phyloP scores from a whole-genome alignment of 1,139 yeast genomes.

The Protomyces arabidopsidicola region DNA sequence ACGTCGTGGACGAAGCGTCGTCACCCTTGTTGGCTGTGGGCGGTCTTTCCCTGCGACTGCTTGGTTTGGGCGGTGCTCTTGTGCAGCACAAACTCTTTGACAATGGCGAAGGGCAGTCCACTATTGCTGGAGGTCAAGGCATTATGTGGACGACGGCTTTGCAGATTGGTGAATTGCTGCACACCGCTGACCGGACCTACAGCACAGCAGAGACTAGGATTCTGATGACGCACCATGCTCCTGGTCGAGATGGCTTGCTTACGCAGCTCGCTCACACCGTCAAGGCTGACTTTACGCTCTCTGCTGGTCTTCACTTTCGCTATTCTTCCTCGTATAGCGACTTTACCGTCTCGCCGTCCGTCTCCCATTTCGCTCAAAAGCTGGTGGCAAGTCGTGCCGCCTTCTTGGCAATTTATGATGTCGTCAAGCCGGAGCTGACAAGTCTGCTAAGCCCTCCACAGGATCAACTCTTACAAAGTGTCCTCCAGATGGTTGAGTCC shows the following conservation, averaged over 20 bases:
- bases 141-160: slow-evolving; percentile 69
- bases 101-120: slow-evolving; percentile 50
- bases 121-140: slow-evolving; percentile 65
- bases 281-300: slow-evolving; percentile 66
- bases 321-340: slow-evolving; percentile 71
- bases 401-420: slow-evolving; percentile 60
- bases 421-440: slow-evolving; percentile 52
- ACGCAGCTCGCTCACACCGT: slow-evolving; percentile 64
- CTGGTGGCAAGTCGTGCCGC: slow-evolving; percentile 60
- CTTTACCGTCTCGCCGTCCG: slow-evolving; percentile 57
- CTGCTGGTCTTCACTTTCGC: slow-evolving; percentile 67
- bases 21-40: slow-evolving; percentile 39
- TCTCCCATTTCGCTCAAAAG: slow-evolving; percentile 59
- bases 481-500: slow-evolving; percentile 58
- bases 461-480: slow-evolving; percentile 48
- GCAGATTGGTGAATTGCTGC: slow-evolving; percentile 62
- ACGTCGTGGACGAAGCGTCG: slow-evolving; percentile 55
- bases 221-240: slow-evolving; percentile 66
- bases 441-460: slow-evolving; percentile 41
- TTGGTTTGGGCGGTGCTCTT: slow-evolving; percentile 70
- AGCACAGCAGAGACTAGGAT: slow-evolving; percentile 52
- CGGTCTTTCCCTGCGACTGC: slow-evolving; percentile 50
- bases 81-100: slow-evolving; percentile 66
- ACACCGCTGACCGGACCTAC: slow-evolving; percentile 45
- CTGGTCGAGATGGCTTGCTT: slow-evolving; percentile 58